Evolutionary conservation across 768 basidiomycete species (phyloP).

Genomic region (Lactarius deliciosus): DNA sequence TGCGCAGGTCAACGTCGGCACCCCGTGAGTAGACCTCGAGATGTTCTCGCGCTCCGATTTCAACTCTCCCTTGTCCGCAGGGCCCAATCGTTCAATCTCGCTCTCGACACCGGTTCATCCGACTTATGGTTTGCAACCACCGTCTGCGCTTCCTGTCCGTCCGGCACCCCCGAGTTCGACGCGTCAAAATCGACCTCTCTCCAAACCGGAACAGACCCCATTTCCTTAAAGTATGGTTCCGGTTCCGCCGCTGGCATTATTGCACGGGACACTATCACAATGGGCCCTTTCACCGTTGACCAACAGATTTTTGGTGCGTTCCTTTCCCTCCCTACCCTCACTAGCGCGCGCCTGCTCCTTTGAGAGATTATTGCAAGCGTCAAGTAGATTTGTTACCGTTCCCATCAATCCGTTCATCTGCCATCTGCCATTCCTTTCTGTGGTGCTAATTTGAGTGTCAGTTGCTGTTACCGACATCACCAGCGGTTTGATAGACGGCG

Average conservation of each 20-base stretch:
- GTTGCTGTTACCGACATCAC: constrained; percentile 56
- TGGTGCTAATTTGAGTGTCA: constrained; percentile 6
- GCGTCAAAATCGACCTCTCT: constrained; percentile 43
- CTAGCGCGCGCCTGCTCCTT: neutral
- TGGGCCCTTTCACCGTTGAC: constrained; percentile 60
- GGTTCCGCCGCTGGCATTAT: constrained; percentile 60
- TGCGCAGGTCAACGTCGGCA: constrained; percentile 53
- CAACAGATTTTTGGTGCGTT: constrained; percentile 47
- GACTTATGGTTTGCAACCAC: constrained; percentile 84
- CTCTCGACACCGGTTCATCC: constrained; percentile 89
- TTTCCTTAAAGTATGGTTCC: constrained; percentile 65
- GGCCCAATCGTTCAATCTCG: constrained; percentile 68
- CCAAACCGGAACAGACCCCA: constrained; percentile 29
- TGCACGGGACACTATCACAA: constrained; percentile 58
- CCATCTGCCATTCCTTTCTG: neutral
- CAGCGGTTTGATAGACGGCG: constrained; percentile 45
- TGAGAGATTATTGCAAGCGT: neutral
- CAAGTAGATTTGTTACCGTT: neutral
- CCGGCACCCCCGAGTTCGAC: constrained; percentile 46
- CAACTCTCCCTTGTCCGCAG: constrained; percentile 35
- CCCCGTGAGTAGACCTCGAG: constrained; percentile 40
- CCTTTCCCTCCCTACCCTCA: neutral
- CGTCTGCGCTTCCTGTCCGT: constrained; percentile 46
- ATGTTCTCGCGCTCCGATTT: neutral
- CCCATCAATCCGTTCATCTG: neutral